Evolutionary conservation across 2,329 filamentous ascomycete genomes (phyloP), one percentile per base, ranked within the genome.

Genomic region (Aspergillus candidus): DNA sequence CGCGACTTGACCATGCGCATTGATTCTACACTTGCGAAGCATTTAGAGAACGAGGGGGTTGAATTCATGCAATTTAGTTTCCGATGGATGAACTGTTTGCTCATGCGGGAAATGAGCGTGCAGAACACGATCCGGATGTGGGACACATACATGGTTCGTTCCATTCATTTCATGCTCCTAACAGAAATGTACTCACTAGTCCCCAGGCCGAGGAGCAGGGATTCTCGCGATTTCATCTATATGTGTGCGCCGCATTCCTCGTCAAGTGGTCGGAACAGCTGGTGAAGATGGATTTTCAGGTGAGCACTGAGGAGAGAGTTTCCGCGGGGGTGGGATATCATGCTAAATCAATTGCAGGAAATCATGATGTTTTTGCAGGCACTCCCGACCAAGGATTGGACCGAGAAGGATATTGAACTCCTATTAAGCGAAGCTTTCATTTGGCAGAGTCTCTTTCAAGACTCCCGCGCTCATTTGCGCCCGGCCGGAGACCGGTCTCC

Each of bases 1-100:
- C 82, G 89, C 48, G 91, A 98, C 65, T 77, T 98, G 31, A 96
- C 91, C 1, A 85, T 86, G 41, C 78, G 93, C 44, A 98, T 98
- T 53, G 91, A 97, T 63, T 79, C 80, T 22, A 78, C 77, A 3
- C 72, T 98, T 38, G 88, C 90, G 3, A 93, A 86, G 56, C 93
- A 98, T 63, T 75, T 98, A 33, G 88, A 96, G 62, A 79, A 79
- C 17, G 89, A 97, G 67, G 84, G 89, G 29, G 88, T 98, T 22
- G 93, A 98, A 63, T 98, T 98, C 61, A 98, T 98, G 59, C 93
- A 98, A 63, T 98, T 98, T 70, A 96, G 89, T 68, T 98, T 98
- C 65, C 79, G 93, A 44, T 98, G 93, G 93, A 98, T 98, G 93
- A 98, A 98, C 61, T 98, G 93, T 66, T 79, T 98, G 41, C 75